phyloP scores from a whole-genome alignment of 495 filamentous ascomycete genomes.

The Penicillium verhagenii region DNA sequence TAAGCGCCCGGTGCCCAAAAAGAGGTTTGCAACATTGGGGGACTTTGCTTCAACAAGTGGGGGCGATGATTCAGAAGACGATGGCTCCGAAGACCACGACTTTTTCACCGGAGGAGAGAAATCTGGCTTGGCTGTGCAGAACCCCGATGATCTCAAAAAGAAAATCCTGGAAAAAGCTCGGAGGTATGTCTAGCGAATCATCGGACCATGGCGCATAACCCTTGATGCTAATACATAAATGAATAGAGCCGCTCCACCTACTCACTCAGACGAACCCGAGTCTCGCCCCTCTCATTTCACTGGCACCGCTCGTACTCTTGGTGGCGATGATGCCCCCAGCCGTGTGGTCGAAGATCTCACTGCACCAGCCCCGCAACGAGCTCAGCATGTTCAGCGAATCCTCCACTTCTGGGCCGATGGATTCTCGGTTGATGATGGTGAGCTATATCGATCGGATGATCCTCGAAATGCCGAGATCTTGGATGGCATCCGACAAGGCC shows the following conservation, averaged over 20 bases:
- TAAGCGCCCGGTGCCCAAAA: slow-evolving; percentile 37
- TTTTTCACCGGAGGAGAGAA: slow-evolving; percentile 96
- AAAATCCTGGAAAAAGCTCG: slow-evolving; percentile 82
- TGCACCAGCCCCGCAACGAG: slow-evolving; percentile 38
- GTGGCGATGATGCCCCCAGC: slow-evolving; percentile 83
- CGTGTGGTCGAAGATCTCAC: slow-evolving; percentile 65
- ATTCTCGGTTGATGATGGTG: slow-evolving; percentile 92
- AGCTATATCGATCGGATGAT: slow-evolving; percentile 86
- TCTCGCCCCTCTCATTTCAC: slow-evolving; percentile 64
- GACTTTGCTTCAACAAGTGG: slow-evolving; percentile 47
- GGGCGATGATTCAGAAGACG: slow-evolving; percentile 61
- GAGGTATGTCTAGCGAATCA: slow-evolving; percentile 50
- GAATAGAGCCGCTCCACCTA: slow-evolving; percentile 52
- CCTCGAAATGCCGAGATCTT: slow-evolving; percentile 79
- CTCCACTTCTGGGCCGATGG: slow-evolving; percentile 93
- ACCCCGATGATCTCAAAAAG: slow-evolving; percentile 71
- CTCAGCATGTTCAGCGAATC: slow-evolving; percentile 59
- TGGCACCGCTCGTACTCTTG: slow-evolving; percentile 81
- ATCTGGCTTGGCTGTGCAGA: slow-evolving; percentile 91
- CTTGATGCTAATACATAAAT: slow-evolving; percentile 1
- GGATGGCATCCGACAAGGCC: slow-evolving; percentile 79
- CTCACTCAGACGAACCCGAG: slow-evolving; percentile 55
- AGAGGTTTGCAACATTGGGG: slow-evolving; percentile 57
- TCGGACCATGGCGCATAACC: not conserved
- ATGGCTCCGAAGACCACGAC: slow-evolving; percentile 66